These are phyloP conservation scores for Leccinum ochraceum DNA, from an alignment of 768 basidiomycete genomes.

Conservation along the genomic window DNA sequence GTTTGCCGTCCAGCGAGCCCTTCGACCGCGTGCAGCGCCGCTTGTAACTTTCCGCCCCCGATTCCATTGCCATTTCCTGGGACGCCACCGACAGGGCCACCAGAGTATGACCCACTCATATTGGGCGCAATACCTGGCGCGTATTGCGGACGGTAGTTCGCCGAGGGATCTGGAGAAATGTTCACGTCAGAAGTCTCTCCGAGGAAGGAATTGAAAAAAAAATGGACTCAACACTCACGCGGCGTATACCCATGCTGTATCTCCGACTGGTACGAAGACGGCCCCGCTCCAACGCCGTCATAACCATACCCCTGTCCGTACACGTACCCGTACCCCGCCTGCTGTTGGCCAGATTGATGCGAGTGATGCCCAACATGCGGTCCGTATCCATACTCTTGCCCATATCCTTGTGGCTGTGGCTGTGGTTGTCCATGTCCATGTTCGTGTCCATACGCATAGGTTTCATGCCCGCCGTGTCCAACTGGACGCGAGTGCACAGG, in stretches of 20 bases:
- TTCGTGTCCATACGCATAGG: background rate
- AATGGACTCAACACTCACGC: slow-evolving; percentile 33
- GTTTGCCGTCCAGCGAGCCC: slow-evolving; percentile 55
- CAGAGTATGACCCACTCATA: background rate
- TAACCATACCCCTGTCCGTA: background rate
- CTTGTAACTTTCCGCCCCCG: slow-evolving; percentile 16
- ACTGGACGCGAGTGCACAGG: slow-evolving; percentile 10
- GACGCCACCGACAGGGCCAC: background rate
- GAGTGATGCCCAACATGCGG: background rate
- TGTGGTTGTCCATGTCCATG: background rate
- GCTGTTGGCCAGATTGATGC: background rate
- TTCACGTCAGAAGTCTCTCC: background rate
- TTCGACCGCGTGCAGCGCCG: slow-evolving; percentile 41
- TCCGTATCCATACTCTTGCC: background rate
- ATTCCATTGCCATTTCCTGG: background rate
- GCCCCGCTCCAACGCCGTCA: background rate
- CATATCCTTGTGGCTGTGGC: background rate
- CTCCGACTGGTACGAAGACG: background rate
- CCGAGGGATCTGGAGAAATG: slow-evolving; percentile 1
- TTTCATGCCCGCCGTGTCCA: background rate
- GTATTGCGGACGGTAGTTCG: slow-evolving; percentile 6
- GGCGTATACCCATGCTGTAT: slow-evolving; percentile 24
- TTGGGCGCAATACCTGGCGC: background rate
- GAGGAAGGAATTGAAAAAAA: background rate
- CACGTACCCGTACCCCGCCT: slow-evolving; percentile 1